phyloP scores from a whole-genome alignment of 2,329 filamentous ascomycete genomes.

The Verticillium zaregamsianum region DNA sequence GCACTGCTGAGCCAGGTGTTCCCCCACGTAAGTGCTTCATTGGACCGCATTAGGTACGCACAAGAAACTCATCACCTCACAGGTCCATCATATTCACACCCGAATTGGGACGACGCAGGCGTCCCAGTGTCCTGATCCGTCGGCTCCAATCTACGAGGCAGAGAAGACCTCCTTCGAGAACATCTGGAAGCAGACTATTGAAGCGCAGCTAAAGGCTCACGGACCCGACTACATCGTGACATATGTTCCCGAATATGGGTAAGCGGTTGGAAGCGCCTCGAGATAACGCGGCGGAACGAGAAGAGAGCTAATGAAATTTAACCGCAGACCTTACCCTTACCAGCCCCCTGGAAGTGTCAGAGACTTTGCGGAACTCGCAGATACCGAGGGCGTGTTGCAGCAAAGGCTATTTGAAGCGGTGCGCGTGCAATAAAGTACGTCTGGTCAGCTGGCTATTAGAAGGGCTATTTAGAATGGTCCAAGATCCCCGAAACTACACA shows the following conservation, averaged over 20 bases:
- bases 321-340: slow-evolving; percentile 18
- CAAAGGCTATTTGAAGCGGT: slow-evolving; percentile 13
- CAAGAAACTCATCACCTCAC: too few species aligned
- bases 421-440: too few species aligned
- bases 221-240: slow-evolving; percentile 2
- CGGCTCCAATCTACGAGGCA: slow-evolving; percentile 20
- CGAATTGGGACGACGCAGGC: slow-evolving; percentile 30
- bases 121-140: slow-evolving; percentile 29
- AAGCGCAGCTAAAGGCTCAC: slow-evolving; percentile 4
- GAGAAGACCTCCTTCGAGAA: slow-evolving; percentile 27
- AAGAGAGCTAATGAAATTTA: neutral
- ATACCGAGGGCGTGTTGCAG: slow-evolving; percentile 18
- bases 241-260: slow-evolving; percentile 10
- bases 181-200: slow-evolving; percentile 15
- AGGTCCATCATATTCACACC: slow-evolving; percentile 29
- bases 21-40: slow-evolving; percentile 20
- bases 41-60: too few species aligned
- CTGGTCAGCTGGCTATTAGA: too few species aligned
- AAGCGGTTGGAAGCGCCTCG: neutral
- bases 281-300: too few species aligned
- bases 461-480: too few species aligned
- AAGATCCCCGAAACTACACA: too few species aligned
- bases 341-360: slow-evolving; percentile 16
- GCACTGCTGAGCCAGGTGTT: slow-evolving; percentile 17
- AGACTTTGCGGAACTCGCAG: slow-evolving; percentile 17